Evolutionary conservation across 805 yeast genomes (phyloP).

Genomic region (Lipomyces orientalis): DNA sequence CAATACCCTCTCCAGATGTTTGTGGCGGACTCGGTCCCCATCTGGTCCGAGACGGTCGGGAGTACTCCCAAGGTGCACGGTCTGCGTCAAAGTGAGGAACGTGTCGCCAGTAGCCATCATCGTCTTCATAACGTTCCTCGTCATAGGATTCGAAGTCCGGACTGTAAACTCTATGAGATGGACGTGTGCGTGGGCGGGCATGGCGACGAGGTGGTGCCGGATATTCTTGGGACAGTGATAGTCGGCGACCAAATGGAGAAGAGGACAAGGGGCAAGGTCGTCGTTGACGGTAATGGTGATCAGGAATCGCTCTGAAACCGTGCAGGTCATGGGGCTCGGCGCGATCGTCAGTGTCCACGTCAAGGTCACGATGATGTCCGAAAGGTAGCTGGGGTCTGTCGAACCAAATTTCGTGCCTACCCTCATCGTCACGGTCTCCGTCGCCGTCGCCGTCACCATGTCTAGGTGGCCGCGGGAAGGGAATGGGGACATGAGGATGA

Average conservation of each 20-base stretch:
- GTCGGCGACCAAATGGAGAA: neutral
- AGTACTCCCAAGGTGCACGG: slow-evolving; percentile 24
- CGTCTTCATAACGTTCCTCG: neutral
- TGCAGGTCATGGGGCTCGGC: neutral
- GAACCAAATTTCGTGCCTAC: neutral
- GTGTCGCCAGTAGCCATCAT: too few relatives aligned
- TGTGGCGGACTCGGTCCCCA: too few relatives aligned
- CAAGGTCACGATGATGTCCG: neutral
- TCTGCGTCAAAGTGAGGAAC: neutral
- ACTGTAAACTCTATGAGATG: neutral
- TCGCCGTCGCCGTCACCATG: slow-evolving; percentile 19
- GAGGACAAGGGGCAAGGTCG: neutral
- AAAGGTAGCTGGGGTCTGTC: neutral
- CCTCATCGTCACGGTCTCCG: neutral
- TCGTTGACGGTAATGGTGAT: neutral
- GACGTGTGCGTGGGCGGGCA: neutral
- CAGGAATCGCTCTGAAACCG: neutral
- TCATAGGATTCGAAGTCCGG: neutral
- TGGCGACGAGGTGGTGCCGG: neutral
- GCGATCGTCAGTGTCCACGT: neutral
- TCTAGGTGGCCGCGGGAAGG: slow-evolving; percentile 7
- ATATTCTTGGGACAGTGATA: neutral
- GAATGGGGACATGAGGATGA: neutral
- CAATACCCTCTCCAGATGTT: too few relatives aligned
- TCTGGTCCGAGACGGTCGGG: too few relatives aligned